Conservation (phyloP, 352 stramenopile species). For the Plasmopara muralis region DNA sequence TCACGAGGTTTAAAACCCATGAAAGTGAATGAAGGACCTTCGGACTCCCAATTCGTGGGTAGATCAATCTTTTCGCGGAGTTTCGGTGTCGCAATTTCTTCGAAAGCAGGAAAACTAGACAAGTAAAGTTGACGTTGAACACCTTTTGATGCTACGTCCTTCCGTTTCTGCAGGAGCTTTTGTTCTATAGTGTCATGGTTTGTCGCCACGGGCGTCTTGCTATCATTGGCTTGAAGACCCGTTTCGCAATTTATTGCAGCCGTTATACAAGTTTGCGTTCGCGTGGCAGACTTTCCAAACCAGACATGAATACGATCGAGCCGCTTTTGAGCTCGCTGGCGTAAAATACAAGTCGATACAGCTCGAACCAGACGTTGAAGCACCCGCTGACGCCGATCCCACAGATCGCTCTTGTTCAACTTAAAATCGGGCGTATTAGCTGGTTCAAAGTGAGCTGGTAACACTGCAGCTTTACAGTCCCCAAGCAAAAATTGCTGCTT, state of each 20-base stretch:
- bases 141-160: conserved; percentile 2
- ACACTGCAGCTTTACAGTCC: conserved; percentile 25
- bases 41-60: conserved; percentile 36
- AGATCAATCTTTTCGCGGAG: conserved; percentile 31
- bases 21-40: conserved; percentile 50
- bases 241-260: conserved; percentile 50
- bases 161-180: neutral
- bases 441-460: conserved; percentile 39
- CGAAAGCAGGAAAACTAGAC: conserved; percentile 51
- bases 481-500: conserved; percentile 12
- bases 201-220: neutral
- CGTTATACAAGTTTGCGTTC: conserved; percentile 36
- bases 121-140: conserved; percentile 19
- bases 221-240: neutral
- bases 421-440: conserved; percentile 66
- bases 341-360: conserved; percentile 71
- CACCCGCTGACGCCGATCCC: conserved; percentile 57
- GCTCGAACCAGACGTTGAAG: conserved; percentile 60
- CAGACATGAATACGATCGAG: no score
- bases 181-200: neutral
- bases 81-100: conserved; percentile 43
- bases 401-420: conserved; percentile 84
- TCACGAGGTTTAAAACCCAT: conserved; percentile 57
- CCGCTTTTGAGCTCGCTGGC: conserved; percentile 28
- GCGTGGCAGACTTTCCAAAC: no score